Conservation (phyloP, 139 green algal species). For the Asterochloris sp. region DNA sequence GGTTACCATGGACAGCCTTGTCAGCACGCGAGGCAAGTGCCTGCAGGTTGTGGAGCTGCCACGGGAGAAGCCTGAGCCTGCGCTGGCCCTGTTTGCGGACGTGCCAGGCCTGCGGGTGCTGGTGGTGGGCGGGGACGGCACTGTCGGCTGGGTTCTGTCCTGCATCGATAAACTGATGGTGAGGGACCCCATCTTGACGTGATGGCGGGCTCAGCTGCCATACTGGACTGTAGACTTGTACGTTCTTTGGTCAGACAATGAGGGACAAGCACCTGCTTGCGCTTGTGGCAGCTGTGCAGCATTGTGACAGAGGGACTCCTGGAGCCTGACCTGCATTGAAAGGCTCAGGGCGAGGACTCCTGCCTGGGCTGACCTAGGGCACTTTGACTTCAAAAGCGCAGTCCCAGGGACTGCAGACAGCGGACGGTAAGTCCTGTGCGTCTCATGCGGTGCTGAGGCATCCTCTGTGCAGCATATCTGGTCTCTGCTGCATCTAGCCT, state of each 20-base stretch:
- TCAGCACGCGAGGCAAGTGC: neutral
- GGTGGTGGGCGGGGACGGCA: conserved; percentile 80
- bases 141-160: conserved; percentile 68
- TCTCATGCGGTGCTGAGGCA: too few relatives aligned
- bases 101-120: conserved; percentile 60
- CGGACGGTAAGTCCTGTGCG: too few relatives aligned
- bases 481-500: too few relatives aligned
- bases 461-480: too few relatives aligned
- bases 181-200: neutral
- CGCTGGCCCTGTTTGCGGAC: conserved; percentile 62
- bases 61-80: conserved; percentile 53
- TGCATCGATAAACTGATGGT: conserved; percentile 42
- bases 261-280: neutral
- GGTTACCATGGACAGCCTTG: too few relatives aligned
- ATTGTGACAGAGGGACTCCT: too few relatives aligned
- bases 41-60: conserved; percentile 59
- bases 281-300: too few relatives aligned
- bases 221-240: neutral
- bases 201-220: too few relatives aligned
- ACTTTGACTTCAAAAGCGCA: too few relatives aligned
- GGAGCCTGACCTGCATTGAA: too few relatives aligned
- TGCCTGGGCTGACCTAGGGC: neutral
- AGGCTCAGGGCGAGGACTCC: neutral
- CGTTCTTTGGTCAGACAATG: neutral
- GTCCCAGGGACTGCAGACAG: too few relatives aligned